Base-by-base conservation (phyloP, 1,139 yeast species). In the Suhomyces panamericanus region DNA sequence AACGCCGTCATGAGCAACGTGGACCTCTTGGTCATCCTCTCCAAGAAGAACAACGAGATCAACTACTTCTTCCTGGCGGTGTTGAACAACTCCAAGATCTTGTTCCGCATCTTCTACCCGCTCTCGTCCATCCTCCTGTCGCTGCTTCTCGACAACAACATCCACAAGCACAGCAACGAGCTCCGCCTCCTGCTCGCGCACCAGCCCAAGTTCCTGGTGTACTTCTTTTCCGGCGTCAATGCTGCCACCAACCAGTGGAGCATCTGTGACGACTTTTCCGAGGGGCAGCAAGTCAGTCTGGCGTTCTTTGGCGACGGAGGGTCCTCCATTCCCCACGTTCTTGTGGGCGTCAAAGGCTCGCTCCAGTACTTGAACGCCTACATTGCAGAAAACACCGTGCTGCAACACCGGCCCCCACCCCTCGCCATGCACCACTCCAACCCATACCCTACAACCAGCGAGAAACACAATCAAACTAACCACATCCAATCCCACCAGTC, bases 261-360 rank as follows among this genome's bases (percentile, higher is more conserved):
- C 2, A 81, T 85, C 24, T 85, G 93, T 63, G 93, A 85, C 49
- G 95, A 86, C 63, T 86, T 86, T 55, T 82, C 88, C 48, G 93
- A 85, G 55, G 90, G 87, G 20, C 89, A 84, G 56, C 91, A 86
- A 59, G 93, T 86, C 11, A 80, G 81, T 47, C 77, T 73, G 49
- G 91, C 93, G 0, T 80, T 70, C 57, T 66, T 71, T 36, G 81
- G 81, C 13, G 87, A 75, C 28, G 77, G 76, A 3, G 81, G 80
- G 3, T 62, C 69, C 10, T 62, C 70, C 16, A 69, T 73, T 7
- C 84, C 85, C 2, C 86, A 81, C 57, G 77, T 73, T 48, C 70
- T 61, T 32, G 82, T 77, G 28, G 87, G 87, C 1, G 58, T 70
- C 13, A 80, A 76, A 53, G 66, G 64, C 40, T 77, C 84, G 3